Conservation (phyloP, 2,329 filamentous ascomycete species). For the Botryotinia globosa region DNA sequence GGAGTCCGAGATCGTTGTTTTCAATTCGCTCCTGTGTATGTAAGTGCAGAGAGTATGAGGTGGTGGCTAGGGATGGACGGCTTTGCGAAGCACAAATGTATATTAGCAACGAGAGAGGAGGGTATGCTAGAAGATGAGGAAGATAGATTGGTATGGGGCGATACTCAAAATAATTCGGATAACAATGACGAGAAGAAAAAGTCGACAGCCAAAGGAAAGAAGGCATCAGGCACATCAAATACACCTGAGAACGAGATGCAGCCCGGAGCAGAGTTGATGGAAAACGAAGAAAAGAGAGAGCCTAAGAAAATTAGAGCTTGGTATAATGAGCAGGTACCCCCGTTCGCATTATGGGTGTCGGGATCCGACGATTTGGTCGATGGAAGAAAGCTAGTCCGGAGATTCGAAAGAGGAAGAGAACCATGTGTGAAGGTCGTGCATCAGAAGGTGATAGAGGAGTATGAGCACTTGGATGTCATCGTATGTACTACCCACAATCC, state of each 20-base stretch:
- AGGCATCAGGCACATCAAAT: no score
- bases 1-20: conserved; percentile 79
- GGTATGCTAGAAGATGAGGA: conserved; percentile 57
- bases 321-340: conserved; percentile 78
- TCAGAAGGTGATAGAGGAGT: conserved; percentile 76
- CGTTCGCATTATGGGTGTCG: conserved; percentile 84
- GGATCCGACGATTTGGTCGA: conserved; percentile 84
- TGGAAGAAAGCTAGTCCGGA: conserved; percentile 67
- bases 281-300: conserved; percentile 5
- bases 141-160: conserved; percentile 39
- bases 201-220: neutral
- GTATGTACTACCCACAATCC: neutral
- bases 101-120: conserved; percentile 74
- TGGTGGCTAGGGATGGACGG: conserved; percentile 94
- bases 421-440: conserved; percentile 80
- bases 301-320: conserved; percentile 62
- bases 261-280: conserved; percentile 38
- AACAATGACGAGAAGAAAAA: neutral
- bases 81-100: conserved; percentile 82
- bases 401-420: conserved; percentile 75
- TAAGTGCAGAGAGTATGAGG: conserved; percentile 84
- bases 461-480: conserved; percentile 91
- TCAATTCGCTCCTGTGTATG: conserved; percentile 87
- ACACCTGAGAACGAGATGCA: conserved; percentile 27
- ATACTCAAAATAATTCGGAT: neutral